phyloP scores from a whole-genome alignment of 305 asterid genomes.

The Fraxinus velutina region DNA sequence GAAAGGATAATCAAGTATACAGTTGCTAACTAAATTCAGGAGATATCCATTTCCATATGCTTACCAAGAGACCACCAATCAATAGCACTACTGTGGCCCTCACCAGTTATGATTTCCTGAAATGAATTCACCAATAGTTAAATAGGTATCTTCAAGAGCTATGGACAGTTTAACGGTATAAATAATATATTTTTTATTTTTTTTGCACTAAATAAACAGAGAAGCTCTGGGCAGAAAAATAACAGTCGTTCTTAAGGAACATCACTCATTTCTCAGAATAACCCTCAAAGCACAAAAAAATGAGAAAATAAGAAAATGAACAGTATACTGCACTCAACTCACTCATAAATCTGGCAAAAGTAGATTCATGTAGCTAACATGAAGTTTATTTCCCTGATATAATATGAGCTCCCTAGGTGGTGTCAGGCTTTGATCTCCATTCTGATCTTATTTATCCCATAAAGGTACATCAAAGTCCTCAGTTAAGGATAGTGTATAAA shows the following conservation, averaged over 20 bases:
- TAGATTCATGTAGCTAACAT: background rate
- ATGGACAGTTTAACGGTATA: background rate
- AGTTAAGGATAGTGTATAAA: background rate
- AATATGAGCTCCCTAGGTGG: background rate
- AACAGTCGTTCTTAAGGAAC: background rate
- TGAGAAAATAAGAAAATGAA: background rate
- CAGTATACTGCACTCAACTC: background rate
- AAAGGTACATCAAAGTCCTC: background rate
- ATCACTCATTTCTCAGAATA: background rate
- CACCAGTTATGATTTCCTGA: constrained; percentile 95
- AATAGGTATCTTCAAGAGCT: constrained; percentile 1
- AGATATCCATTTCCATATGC: constrained; percentile 22
- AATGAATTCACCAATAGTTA: constrained; percentile 26
- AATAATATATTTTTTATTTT: background rate
- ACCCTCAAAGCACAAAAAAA: background rate
- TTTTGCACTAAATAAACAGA: background rate
- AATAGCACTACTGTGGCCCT: constrained; percentile 89
- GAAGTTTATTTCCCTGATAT: background rate
- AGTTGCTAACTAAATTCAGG: background rate
- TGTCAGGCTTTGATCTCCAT: background rate
- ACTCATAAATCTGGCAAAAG: background rate
- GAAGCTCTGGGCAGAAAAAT: background rate
- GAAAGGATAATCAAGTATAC: background rate
- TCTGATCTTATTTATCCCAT: background rate
- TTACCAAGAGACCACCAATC: constrained; percentile 99